Conservation (phyloP, 177 flowering plant genomes). For the Vitis hybrid region DNA sequence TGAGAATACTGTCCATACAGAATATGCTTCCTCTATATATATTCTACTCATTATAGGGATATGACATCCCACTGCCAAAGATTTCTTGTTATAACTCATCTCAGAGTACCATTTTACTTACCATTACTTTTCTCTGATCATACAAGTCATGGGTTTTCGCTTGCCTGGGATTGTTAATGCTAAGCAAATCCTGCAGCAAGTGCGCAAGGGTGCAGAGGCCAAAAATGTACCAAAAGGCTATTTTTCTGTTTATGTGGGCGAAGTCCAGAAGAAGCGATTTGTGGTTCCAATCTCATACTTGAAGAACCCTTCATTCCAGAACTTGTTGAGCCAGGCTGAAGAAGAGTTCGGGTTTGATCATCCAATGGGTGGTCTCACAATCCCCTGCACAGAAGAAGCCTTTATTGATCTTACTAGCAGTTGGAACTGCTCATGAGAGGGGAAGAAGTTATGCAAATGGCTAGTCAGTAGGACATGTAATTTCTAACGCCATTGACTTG, state of each 20-base stretch:
- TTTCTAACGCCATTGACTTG: too few relatives aligned
- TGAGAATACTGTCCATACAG: too few relatives aligned
- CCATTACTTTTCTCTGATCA: too few relatives aligned
- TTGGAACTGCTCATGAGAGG: slow-evolving; percentile 13
- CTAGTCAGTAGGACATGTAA: too few relatives aligned
- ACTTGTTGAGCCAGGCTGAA: slow-evolving; percentile 24
- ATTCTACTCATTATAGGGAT: too few relatives aligned
- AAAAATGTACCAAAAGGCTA: slow-evolving; percentile 30
- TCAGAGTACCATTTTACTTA: too few relatives aligned
- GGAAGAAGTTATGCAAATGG: too few relatives aligned
- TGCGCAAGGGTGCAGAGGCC: background rate
- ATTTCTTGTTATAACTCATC: too few relatives aligned
- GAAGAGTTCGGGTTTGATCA: slow-evolving; percentile 37
- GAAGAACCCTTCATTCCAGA: slow-evolving; percentile 33
- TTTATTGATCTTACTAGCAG: slow-evolving; percentile 24
- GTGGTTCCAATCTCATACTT: slow-evolving; percentile 34
- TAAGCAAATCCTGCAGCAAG: background rate
- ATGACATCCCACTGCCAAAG: too few relatives aligned
- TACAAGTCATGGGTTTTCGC: slow-evolving; percentile 9
- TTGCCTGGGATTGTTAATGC: slow-evolving; percentile 7
- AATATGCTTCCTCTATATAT: too few relatives aligned
- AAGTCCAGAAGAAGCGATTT: slow-evolving; percentile 27
- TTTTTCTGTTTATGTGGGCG: slow-evolving; percentile 34
- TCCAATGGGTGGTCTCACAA: slow-evolving; percentile 37
- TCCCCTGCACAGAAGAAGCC: slow-evolving; percentile 30